Evolutionary conservation across 768 basidiomycete genomes (phyloP), one percentile per base, ranked within the genome.

Genomic region (Leccinum subgranulosum): DNA sequence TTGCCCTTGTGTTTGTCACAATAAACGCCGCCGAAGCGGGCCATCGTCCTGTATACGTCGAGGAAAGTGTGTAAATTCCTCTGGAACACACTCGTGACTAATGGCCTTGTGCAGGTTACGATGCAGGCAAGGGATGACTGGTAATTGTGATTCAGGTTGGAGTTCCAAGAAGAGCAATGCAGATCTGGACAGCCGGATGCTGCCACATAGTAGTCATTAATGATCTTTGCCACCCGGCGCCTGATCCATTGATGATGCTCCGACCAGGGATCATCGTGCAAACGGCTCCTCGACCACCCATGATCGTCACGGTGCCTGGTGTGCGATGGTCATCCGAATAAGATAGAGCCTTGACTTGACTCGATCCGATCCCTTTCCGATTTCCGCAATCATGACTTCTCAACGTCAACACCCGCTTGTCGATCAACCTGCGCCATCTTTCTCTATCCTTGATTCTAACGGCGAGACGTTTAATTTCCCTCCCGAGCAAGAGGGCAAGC

Each of bases 11-110:
- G 3, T 83, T 90, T 29, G 85, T 95, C 12, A 95, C 85, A 1
- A 83, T 82, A 23, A 84, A 79, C 43, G 80, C 93, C 28, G 93
- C 94, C 0, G 76, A 81, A 31, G 77, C 94, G 68, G 83, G 79
- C 4, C 87, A 95, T 69, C 83, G 94, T 25, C 77, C 95, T 60
- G 94, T 94, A 17, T 84, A 60, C 65, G 71, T 96, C 41, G 79
- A 81, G 65, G 69, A 81, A 75, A 88, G 88, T 77, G 50, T 43
- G 68, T 57, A 5, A 45, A 48, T 14, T 33, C 33, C 4, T 19
- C 9, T 17, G 7, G 48, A 12, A 34, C 53, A 48, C 53, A 11
- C 50, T 56, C 19, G 21, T 54, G 46, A 46, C 43, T 49, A 49
- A 63, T 51, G 57, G 17, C 10, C 14, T 51, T 14, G 57, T 33